Percentiles rank a stretch among this genome's conserved stretches.
Conservation (phyloP, 176 grass and related monocot species). For the Pharus latifolius region DNA sequence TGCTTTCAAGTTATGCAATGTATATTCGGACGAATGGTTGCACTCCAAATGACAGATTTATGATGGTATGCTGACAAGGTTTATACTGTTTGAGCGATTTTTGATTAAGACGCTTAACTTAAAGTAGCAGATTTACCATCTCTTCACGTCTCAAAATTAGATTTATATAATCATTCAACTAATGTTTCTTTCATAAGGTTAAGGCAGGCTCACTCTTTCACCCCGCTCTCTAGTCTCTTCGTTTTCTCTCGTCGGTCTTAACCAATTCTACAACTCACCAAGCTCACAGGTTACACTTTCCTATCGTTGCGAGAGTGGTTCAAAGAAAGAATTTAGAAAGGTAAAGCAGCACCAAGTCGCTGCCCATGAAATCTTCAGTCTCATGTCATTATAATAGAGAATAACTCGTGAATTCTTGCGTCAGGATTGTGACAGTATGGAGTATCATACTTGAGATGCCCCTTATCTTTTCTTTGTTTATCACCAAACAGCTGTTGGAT, state of each 20-base stretch:
- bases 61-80: neutral
- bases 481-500: neutral
- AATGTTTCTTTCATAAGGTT: neutral
- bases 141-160: neutral
- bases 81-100: neutral
- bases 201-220: neutral
- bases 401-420: neutral
- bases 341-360: neutral
- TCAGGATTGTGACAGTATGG: neutral
- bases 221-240: neutral
- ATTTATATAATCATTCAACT: neutral
- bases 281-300: neutral
- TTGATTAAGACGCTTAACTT: neutral
- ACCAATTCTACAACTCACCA: neutral
- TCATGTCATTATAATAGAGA: neutral
- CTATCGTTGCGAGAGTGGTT: neutral
- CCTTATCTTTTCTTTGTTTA: neutral
- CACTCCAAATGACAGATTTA: neutral
- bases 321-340: neutral
- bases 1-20: neutral
- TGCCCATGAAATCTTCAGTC: neutral
- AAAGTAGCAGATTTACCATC: neutral
- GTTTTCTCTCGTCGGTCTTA: neutral
- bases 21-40: too few relatives aligned
- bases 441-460: neutral